phyloP scores from a whole-genome alignment of 164 flowering plant species.

The Platanus orientalis region DNA sequence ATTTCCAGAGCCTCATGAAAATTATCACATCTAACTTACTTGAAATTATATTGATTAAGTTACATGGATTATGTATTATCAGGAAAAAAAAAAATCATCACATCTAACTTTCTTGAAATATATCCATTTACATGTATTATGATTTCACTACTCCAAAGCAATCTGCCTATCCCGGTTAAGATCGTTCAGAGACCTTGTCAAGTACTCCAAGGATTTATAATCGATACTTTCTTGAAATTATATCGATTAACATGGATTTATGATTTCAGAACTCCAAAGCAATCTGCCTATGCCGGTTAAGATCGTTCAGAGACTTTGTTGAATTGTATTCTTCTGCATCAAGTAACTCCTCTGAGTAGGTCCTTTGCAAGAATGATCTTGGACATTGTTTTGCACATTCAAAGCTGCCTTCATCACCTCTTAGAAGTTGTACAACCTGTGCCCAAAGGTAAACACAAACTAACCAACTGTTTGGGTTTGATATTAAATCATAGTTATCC shows the following conservation, averaged over 20 bases:
- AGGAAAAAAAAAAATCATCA: no score
- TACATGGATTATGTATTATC: no score
- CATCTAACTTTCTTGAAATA: not conserved
- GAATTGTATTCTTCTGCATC: slow-evolving; percentile 63
- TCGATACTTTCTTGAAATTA: not conserved
- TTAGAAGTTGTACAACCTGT: slow-evolving; percentile 64
- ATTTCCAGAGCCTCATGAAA: not conserved
- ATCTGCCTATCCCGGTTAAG: slow-evolving; percentile 44
- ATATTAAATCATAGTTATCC: no score
- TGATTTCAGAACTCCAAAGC: slow-evolving; percentile 32
- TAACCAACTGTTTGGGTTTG: not conserved
- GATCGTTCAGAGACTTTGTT: slow-evolving; percentile 38
- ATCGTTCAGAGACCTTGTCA: slow-evolving; percentile 41
- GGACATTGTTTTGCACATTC: slow-evolving; percentile 25
- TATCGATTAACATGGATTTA: not conserved
- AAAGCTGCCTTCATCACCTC: slow-evolving; percentile 39
- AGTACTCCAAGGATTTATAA: no score
- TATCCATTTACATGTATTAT: not conserved
- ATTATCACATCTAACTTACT: not conserved
- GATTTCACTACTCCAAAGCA: slow-evolving; percentile 32
- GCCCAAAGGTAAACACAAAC: slow-evolving; percentile 4
- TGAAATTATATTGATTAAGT: no score
- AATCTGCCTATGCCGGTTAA: slow-evolving; percentile 44
- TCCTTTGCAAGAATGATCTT: slow-evolving; percentile 37
- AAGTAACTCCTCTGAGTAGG: slow-evolving; percentile 53